Percentiles rank a stretch among this genome's conserved stretches.
Evolutionary conservation across 345 rosid genomes (phyloP).

Genomic region (Sisymbrium irio): DNA sequence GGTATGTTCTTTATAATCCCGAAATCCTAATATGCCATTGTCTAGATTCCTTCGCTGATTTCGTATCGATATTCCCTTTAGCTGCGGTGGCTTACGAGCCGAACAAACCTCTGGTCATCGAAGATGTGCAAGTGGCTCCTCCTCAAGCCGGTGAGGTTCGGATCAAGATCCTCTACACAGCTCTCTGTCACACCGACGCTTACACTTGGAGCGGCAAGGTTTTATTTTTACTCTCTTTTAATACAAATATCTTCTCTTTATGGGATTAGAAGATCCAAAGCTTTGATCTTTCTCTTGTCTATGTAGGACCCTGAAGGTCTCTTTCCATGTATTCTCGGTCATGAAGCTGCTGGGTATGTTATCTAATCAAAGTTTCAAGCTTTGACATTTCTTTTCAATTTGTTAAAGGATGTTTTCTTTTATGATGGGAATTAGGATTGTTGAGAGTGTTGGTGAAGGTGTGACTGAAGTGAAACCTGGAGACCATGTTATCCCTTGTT

Average conservation of each 20-base stretch:
- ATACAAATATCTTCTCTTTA: too few relatives aligned
- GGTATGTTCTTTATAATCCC: conserved; percentile 35
- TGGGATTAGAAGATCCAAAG: too few relatives aligned
- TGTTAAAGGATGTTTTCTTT: neutral
- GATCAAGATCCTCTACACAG: conserved; percentile 77
- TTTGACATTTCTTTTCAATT: neutral
- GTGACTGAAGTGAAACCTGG: conserved; percentile 89
- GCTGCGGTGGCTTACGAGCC: conserved; percentile 99
- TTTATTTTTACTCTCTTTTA: neutral
- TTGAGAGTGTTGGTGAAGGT: conserved; percentile 98
- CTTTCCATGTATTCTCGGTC: conserved; percentile 96
- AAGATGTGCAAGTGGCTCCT: conserved; percentile 91
- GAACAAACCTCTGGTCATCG: conserved; percentile 78
- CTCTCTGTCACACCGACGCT: conserved; percentile 97
- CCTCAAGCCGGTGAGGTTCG: conserved; percentile 99
- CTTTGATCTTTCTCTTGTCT: conserved; percentile 11
- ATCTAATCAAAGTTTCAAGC: neutral
- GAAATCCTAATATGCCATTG: neutral
- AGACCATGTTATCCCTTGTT: conserved; percentile 96
- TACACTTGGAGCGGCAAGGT: conserved; percentile 99
- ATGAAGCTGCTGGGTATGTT: conserved; percentile 94
- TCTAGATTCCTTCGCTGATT: neutral
- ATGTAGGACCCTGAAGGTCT: conserved; percentile 92
- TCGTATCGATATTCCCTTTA: conserved; percentile 19
- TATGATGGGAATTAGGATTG: conserved; percentile 44